phyloP scores from a whole-genome alignment of 768 basidiomycete genomes.

The Clathrus columnatus region DNA sequence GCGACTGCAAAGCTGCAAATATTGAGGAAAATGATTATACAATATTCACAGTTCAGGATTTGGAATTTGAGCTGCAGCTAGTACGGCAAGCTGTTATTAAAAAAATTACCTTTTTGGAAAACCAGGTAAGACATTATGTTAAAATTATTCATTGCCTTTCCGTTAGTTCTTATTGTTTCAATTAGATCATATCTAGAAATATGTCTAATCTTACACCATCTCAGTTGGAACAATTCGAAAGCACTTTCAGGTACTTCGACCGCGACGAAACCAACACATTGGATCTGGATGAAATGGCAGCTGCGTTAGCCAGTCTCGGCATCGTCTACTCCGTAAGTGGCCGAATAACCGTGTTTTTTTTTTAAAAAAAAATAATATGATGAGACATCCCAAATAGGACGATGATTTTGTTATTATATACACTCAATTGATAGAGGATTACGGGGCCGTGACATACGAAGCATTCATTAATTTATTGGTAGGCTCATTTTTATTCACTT shows the following conservation, averaged over 20 bases:
- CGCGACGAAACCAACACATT: conserved; percentile 87
- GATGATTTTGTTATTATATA: conserved; percentile 83
- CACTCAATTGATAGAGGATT: conserved; percentile 66
- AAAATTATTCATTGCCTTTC: background rate
- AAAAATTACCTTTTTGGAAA: conserved; percentile 94
- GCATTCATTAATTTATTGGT: conserved; percentile 93
- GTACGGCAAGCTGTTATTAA: conserved; percentile 73
- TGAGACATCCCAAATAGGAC: conserved; percentile 39
- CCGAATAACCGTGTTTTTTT: background rate
- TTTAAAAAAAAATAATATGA: too few relatives aligned
- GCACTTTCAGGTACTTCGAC: conserved; percentile 97
- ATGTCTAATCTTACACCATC: conserved; percentile 93
- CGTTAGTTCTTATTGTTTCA: background rate
- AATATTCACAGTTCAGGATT: conserved; percentile 78
- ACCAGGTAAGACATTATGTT: conserved; percentile 53
- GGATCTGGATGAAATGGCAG: conserved; percentile 77
- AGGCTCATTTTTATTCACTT: conserved; percentile 16
- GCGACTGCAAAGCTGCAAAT: conserved; percentile 75
- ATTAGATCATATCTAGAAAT: conserved; percentile 84
- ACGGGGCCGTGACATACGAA: conserved; percentile 86
- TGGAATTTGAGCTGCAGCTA: conserved; percentile 82
- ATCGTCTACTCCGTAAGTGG: conserved; percentile 75
- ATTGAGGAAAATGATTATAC: conserved; percentile 98
- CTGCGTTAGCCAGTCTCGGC: conserved; percentile 88
- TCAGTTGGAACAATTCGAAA: conserved; percentile 92